Evolutionary conservation across 495 filamentous ascomycete genomes (phyloP).

Genomic region (Aspergillus bridgeri): DNA sequence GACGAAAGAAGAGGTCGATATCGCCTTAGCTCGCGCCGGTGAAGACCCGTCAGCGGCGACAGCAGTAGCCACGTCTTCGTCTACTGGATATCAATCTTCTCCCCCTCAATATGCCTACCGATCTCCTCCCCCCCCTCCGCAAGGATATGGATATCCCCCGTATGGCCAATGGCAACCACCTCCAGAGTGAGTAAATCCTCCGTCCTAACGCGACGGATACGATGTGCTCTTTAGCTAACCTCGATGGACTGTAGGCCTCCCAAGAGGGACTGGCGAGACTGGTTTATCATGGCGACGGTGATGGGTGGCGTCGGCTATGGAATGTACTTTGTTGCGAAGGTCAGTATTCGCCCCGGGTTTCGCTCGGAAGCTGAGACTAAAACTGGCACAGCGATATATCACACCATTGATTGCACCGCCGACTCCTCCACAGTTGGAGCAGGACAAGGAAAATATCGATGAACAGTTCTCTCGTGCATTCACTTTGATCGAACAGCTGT

Average conservation of each 20-base stretch:
- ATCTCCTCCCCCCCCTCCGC: conserved; percentile 50
- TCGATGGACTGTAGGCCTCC: conserved; percentile 41
- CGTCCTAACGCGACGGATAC: neutral
- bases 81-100: conserved; percentile 44
- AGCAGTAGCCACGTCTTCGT: conserved; percentile 29
- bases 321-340: conserved; percentile 82
- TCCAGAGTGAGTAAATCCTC: conserved; percentile 47
- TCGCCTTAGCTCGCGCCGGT: conserved; percentile 71
- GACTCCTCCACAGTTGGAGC: conserved; percentile 85
- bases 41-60: conserved; percentile 45
- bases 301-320: conserved; percentile 83
- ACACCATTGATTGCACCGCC: conserved; percentile 87
- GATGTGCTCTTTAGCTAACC: neutral
- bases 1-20: conserved; percentile 89
- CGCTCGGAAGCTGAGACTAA: conserved; percentile 10
- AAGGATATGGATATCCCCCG: conserved; percentile 64
- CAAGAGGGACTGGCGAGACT: conserved; percentile 92
- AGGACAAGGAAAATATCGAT: conserved; percentile 89
- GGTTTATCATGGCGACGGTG: conserved; percentile 96
- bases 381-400: conserved; percentile 68
- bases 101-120: conserved; percentile 51
- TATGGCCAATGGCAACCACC: conserved; percentile 72
- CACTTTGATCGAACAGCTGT: conserved; percentile 83
- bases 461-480: conserved; percentile 90
- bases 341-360: conserved; percentile 25